These are phyloP conservation scores for Apiosordaria backusii DNA, from an alignment of 495 filamentous ascomycete genomes.

Conservation along the genomic window DNA sequence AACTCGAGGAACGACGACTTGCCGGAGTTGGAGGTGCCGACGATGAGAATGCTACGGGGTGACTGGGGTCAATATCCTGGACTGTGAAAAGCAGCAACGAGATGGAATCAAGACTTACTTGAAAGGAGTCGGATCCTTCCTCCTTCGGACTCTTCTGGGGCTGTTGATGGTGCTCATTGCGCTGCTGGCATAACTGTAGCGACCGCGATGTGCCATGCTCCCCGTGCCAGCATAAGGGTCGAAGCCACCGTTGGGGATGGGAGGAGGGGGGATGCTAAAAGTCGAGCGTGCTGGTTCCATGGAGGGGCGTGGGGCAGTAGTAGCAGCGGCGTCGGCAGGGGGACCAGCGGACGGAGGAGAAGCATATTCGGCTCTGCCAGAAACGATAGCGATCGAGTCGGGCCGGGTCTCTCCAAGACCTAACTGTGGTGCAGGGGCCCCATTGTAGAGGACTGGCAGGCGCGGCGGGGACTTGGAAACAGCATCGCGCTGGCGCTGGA, in stretches of 20 bases:
- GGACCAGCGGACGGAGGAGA: neutral
- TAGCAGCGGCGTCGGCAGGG: neutral
- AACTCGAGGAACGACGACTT: slow-evolving; percentile 98
- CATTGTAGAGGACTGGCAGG: slow-evolving; percentile 70
- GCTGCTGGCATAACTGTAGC: slow-evolving; percentile 95
- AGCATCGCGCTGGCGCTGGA: slow-evolving; percentile 62
- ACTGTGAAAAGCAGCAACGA: neutral
- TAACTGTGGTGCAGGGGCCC: slow-evolving; percentile 56
- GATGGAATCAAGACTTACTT: slow-evolving; percentile 63
- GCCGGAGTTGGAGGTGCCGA: slow-evolving; percentile 83
- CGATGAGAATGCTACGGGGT: slow-evolving; percentile 72
- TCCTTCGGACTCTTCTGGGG: slow-evolving; percentile 83
- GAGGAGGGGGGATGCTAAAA: slow-evolving; percentile 42
- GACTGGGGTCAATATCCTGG: slow-evolving; percentile 11
- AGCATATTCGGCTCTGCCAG: slow-evolving; percentile 40
- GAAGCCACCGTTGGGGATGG: slow-evolving; percentile 51
- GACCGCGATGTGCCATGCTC: slow-evolving; percentile 96
- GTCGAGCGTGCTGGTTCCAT: slow-evolving; percentile 41
- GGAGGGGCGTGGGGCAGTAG: slow-evolving; percentile 41
- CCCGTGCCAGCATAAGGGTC: slow-evolving; percentile 80
- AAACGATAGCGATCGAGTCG: slow-evolving; percentile 62
- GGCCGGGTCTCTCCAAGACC: slow-evolving; percentile 62
- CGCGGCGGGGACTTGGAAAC: slow-evolving; percentile 70
- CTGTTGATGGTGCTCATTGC: slow-evolving; percentile 90
- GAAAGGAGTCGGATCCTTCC: slow-evolving; percentile 96